phyloP scores from a whole-genome alignment of 257 asterid species.

The Rehmannia glutinosa region DNA sequence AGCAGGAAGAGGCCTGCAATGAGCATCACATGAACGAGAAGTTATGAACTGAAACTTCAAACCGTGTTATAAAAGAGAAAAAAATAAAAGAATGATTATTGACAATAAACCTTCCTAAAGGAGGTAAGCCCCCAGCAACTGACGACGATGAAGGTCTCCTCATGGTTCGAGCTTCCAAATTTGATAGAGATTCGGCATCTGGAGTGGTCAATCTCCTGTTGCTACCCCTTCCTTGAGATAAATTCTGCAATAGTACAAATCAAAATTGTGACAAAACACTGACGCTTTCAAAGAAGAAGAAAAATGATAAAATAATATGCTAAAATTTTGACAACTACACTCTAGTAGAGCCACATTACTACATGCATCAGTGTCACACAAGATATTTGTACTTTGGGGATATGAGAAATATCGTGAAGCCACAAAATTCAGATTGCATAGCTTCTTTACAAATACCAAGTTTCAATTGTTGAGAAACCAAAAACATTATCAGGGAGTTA shows the following conservation, averaged over 20 bases:
- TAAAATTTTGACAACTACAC: too few species aligned
- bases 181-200: slow-evolving; percentile 58
- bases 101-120: slow-evolving; percentile 71
- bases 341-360: too few species aligned
- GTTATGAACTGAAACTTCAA: slow-evolving; percentile 17
- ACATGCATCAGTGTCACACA: neutral
- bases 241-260: slow-evolving; percentile 48
- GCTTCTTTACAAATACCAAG: neutral
- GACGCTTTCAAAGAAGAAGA: neutral
- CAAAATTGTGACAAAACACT: slow-evolving; percentile 9
- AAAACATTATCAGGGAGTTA: neutral
- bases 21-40: slow-evolving; percentile 18
- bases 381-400: neutral
- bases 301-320: neutral
- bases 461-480: neutral
- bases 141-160: slow-evolving; percentile 81
- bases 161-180: slow-evolving; percentile 54
- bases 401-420: neutral
- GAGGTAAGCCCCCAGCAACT: slow-evolving; percentile 95
- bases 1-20: slow-evolving; percentile 71
- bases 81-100: neutral
- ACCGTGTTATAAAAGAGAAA: neutral
- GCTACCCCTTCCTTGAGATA: slow-evolving; percentile 82
- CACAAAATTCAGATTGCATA: neutral
- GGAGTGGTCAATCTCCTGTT: slow-evolving; percentile 60